Conservation (phyloP, 23 red algal species). For the Cyanidium caldarium region DNA sequence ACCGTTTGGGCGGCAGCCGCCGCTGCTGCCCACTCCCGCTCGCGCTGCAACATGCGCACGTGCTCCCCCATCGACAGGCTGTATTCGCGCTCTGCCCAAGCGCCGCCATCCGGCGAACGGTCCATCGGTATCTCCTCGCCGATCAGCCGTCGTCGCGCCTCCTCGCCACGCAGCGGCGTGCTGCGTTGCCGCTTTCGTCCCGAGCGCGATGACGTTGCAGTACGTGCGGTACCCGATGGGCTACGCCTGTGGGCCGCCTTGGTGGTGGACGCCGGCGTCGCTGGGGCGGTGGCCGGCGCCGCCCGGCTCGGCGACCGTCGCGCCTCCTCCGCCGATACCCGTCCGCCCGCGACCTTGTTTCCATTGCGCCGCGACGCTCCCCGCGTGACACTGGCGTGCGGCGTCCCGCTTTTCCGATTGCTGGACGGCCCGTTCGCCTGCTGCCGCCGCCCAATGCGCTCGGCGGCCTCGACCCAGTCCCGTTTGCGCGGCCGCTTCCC, state of each 20-base stretch:
- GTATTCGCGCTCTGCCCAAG: neutral
- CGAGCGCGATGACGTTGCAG: neutral
- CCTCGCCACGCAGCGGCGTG: conserved; percentile 1
- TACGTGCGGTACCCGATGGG: neutral
- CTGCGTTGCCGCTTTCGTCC: neutral
- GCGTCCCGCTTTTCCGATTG: neutral
- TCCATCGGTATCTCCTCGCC: conserved; percentile 1
- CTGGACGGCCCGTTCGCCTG: neutral
- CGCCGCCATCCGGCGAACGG: neutral
- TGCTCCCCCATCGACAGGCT: neutral
- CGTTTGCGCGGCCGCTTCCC: neutral
- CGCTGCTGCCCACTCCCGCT: neutral
- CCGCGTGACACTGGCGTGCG: neutral
- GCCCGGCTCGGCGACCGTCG: neutral
- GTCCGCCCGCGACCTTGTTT: neutral
- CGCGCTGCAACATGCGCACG: neutral
- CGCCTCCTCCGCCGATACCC: neutral
- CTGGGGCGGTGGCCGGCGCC: conserved; percentile 7
- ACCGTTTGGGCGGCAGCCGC: no score
- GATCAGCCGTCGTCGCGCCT: neutral
- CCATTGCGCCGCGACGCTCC: neutral
- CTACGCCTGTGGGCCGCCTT: neutral
- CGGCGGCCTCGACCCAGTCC: neutral
- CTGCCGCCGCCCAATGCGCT: neutral
- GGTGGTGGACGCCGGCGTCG: neutral